These are phyloP conservation scores for Bipolaris victoriae DNA, from an alignment of 2,329 filamentous ascomycete genomes.

Conservation along the genomic window DNA sequence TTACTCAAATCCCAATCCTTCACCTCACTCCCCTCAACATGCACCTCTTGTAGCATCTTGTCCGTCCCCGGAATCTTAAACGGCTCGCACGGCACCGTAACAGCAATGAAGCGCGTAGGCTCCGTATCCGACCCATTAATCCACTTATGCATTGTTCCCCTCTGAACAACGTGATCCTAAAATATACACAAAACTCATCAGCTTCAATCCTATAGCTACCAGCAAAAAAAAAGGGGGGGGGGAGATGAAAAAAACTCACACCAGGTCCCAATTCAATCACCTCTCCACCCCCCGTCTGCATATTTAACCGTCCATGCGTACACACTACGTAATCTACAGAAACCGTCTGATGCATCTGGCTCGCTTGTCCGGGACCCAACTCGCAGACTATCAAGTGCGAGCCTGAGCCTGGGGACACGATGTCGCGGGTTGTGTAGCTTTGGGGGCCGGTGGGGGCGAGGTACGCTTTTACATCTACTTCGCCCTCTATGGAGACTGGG, in stretches of 20 bases:
- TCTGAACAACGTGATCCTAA: slow-evolving; percentile 29
- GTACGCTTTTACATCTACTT: background rate
- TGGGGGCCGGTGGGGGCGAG: background rate
- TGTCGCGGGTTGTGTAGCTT: background rate
- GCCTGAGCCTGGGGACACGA: background rate
- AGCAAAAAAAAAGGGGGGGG: background rate
- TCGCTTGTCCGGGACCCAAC: slow-evolving; percentile 19
- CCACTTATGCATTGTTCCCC: slow-evolving; percentile 35
- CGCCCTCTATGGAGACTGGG: background rate
- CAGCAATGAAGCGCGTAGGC: slow-evolving; percentile 28
- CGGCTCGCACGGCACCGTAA: slow-evolving; percentile 30
- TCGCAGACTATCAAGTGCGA: slow-evolving; percentile 10
- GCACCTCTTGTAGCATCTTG: slow-evolving; percentile 25
- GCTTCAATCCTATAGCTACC: background rate
- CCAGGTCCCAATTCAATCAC: background rate
- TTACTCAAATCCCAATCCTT: background rate
- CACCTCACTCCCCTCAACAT: slow-evolving; percentile 4
- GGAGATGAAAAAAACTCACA: background rate
- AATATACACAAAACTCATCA: background rate
- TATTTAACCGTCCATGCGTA: slow-evolving; percentile 22
- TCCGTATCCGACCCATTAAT: slow-evolving; percentile 23
- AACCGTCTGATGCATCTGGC: slow-evolving; percentile 26
- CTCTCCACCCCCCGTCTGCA: slow-evolving; percentile 22
- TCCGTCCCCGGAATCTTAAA: slow-evolving; percentile 30
- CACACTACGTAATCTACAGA: slow-evolving; percentile 30